Evolutionary conservation across 1,139 yeast genomes (phyloP), one percentile per base, ranked within the genome.

Genomic region (Diutina pseudorugosa): DNA sequence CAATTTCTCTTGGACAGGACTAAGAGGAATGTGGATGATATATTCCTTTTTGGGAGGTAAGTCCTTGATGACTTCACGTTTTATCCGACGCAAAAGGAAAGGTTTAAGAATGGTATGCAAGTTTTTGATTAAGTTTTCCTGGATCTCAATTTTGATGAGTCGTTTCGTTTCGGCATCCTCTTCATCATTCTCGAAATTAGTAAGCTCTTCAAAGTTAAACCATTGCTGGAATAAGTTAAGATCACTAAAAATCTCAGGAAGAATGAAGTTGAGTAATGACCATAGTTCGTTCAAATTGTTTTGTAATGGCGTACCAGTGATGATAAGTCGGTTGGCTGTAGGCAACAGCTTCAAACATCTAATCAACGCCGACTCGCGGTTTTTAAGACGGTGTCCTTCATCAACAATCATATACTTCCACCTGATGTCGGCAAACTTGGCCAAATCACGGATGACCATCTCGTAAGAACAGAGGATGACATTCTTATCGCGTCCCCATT

Each of bases 371-470:
- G 95, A 86, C 59, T 90, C 82, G 58, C 82, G 78, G 62, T 91
- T 91, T 61, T 91, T 93, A 58, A 91, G 71, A 47, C 98, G 73
- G 66, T 91, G 98, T 5, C 98, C 98, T 65, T 91, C 98, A 66
- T 91, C 98, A n/a, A 91, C 95, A 51, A 90, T 86, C 53, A 93
- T 69, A 62, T 83, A 91, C 56, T 83, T 84, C 97, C 97, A 91
- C 40, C 70, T 66, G 7, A 78, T 69, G 16, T 65, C 62, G 43
- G 75, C 73, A 51, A 93, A 69, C 57, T 67, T 76, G 33, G 66
- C 60, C 52, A 78, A 76, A 62, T 91, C 98, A 52, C 78, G 75
- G 52, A 91, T 77, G 2, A 89, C 75, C 42, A 86, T 76, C 62
- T 91, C 97, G 68, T 90, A 93, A 25, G 95, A 84, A 0, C 96